Evolutionary conservation across 768 basidiomycete species (phyloP).

Genomic region (Porpolomopsis calyptriformis): DNA sequence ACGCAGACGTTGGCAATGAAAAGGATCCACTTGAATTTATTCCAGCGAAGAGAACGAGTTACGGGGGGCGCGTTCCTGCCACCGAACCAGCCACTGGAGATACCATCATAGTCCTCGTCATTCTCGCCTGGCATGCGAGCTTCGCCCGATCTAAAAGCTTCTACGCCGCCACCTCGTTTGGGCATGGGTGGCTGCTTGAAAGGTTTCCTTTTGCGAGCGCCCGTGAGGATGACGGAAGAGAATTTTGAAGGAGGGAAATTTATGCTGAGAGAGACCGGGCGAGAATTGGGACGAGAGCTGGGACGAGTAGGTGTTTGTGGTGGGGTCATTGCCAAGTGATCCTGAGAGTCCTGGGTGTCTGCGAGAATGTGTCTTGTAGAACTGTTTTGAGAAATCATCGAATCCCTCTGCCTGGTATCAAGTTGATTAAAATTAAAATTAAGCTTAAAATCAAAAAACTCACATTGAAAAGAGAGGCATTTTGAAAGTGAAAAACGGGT

Average conservation of each 20-base stretch:
- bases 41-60: conserved; percentile 51
- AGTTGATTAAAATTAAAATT: neutral
- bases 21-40: conserved; percentile 73
- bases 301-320: neutral
- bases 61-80: conserved; percentile 28
- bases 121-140: conserved; percentile 39
- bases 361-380: neutral
- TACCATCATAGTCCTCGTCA: conserved; percentile 47
- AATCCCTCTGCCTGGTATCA: neutral
- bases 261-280: conserved; percentile 41
- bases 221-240: conserved; percentile 34
- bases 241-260: conserved; percentile 77
- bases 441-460: neutral
- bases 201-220: conserved; percentile 29
- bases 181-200: conserved; percentile 27
- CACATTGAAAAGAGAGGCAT: neutral
- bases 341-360: neutral
- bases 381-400: neutral
- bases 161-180: conserved; percentile 60
- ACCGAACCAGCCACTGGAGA: conserved; percentile 30
- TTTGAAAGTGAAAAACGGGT: neutral
- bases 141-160: conserved; percentile 49
- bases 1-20: conserved; percentile 53
- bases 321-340: neutral
- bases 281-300: no score